Conservation (phyloP, 2,329 filamentous ascomycete species). For the Beauveria rudraprayagi region DNA sequence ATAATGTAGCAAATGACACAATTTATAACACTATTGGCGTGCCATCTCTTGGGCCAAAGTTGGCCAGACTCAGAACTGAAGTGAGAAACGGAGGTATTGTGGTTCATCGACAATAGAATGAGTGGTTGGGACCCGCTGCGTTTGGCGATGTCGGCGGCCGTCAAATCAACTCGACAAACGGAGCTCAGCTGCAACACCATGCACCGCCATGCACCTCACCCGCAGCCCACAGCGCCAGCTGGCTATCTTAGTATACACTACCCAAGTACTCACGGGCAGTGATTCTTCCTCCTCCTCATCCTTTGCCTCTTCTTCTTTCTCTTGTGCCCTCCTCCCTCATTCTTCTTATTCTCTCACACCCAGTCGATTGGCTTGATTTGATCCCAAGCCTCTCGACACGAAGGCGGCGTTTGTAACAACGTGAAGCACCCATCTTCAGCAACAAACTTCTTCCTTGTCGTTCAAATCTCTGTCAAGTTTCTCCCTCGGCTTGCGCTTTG, state of each 20-base stretch:
- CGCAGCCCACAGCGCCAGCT: background rate
- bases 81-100: background rate
- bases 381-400: background rate
- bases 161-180: constrained; percentile 1
- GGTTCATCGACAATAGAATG: background rate
- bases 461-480: no score
- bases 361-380: background rate
- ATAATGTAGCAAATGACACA: constrained; percentile 8
- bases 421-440: background rate
- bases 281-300: background rate
- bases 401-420: background rate
- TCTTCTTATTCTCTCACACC: background rate
- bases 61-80: background rate
- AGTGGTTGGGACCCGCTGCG: background rate
- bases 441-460: background rate
- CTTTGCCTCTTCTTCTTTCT: background rate
- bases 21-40: background rate
- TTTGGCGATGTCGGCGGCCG: constrained; percentile 7
- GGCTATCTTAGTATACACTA: background rate
- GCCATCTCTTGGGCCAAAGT: background rate
- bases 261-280: no score
- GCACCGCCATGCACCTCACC: background rate
- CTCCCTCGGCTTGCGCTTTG: background rate
- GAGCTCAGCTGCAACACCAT: background rate
- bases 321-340: background rate